Evolutionary conservation across 2,329 filamentous ascomycete genomes (phyloP).

Genomic region (Aspergillus tanneri): DNA sequence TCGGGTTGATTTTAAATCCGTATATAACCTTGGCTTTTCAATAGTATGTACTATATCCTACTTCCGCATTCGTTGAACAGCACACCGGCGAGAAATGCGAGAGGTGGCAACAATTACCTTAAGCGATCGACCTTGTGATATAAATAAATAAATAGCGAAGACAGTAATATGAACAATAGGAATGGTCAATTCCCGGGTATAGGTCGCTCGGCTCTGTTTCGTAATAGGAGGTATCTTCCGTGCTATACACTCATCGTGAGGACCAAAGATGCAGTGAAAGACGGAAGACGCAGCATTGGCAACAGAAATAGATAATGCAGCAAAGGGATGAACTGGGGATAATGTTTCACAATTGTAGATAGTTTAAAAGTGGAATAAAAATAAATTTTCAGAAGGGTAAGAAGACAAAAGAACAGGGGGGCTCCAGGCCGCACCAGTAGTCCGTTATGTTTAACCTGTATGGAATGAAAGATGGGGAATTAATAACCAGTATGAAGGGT

Average conservation of each 20-base stretch:
- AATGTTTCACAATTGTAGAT: neutral
- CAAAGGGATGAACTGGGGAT: neutral
- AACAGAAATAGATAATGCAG: neutral
- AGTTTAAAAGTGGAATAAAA: neutral
- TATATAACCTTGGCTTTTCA: neutral
- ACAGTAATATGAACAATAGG: neutral
- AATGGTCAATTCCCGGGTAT: neutral
- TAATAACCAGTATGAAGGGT: neutral
- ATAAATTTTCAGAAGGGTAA: neutral
- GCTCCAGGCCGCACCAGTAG: constrained; percentile 5
- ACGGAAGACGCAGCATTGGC: constrained; percentile 1
- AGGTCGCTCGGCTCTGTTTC: neutral
- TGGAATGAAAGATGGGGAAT: neutral
- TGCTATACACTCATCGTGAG: constrained; percentile 11
- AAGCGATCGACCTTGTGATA: constrained; percentile 1
- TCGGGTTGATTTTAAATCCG: neutral
- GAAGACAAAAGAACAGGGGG: constrained; percentile 1
- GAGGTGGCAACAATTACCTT: constrained; percentile 8
- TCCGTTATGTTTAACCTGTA: no score
- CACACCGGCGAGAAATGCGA: neutral
- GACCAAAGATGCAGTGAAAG: neutral
- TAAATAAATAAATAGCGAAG: neutral
- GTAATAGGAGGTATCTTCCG: constrained; percentile 1
- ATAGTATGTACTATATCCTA: constrained; percentile 1
- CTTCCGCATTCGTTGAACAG: constrained; percentile 5